A percentile compares a stretch with the other conserved stretches of the same genome.
Conservation (phyloP, 768 basidiomycete genomes). For the Tylopilus subfusipes region DNA sequence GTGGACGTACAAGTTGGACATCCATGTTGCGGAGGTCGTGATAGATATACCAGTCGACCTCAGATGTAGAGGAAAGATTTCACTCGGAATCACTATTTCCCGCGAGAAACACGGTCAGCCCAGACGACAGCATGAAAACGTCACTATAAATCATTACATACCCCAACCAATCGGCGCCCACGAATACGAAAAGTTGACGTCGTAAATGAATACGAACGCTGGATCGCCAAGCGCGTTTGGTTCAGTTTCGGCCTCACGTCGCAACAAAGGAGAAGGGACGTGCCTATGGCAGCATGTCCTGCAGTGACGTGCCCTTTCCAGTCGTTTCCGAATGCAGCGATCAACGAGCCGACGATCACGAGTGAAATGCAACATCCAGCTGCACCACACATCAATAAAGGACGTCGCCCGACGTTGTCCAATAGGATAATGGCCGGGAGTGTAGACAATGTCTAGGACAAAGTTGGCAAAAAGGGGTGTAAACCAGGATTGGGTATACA, state of each 20-base stretch:
- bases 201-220: constrained; percentile 39
- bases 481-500: not conserved
- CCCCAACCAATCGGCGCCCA: constrained; percentile 32
- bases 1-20: constrained; percentile 34
- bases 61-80: constrained; percentile 41
- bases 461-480: constrained; percentile 8
- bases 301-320: constrained; percentile 29
- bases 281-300: constrained; percentile 28
- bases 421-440: constrained; percentile 36
- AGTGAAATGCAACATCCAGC: constrained; percentile 31
- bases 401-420: constrained; percentile 39
- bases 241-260: constrained; percentile 8
- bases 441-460: constrained; percentile 32
- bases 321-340: constrained; percentile 28
- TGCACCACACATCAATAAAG: constrained; percentile 38
- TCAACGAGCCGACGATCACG: constrained; percentile 26
- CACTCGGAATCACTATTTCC: constrained; percentile 37
- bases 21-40: constrained; percentile 41
- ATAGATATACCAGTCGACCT: constrained; percentile 41
- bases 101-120: constrained; percentile 4
- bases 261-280: constrained; percentile 15
- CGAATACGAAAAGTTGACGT: constrained; percentile 35
- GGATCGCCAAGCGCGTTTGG: not conserved
- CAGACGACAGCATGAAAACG: too few species aligned
- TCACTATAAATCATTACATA: constrained; percentile 6